These are phyloP conservation scores for Mortierella sp. DNA, from an alignment of 371 early-diverging fungal species.

Conservation along the genomic window DNA sequence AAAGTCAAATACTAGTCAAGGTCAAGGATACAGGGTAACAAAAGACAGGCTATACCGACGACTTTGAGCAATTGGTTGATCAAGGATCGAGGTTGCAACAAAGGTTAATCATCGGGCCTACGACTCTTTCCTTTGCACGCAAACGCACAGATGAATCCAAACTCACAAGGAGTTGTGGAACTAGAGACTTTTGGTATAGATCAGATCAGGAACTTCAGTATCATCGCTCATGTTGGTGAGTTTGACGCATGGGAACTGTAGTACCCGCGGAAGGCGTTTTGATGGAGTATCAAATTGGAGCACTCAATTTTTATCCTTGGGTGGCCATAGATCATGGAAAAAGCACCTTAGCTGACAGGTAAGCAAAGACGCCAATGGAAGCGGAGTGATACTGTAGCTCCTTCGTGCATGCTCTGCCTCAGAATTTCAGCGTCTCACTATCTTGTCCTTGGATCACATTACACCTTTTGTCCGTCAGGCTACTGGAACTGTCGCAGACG, in stretches of 20 bases:
- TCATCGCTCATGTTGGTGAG: slow-evolving; percentile 95
- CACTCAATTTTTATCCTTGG: not conserved
- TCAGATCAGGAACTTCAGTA: slow-evolving; percentile 93
- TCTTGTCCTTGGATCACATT: slow-evolving; percentile 15
- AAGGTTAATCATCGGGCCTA: not conserved
- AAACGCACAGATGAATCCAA: slow-evolving; percentile 34
- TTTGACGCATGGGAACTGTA: not conserved
- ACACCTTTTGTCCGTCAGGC: slow-evolving; percentile 49
- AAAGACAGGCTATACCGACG: not conserved
- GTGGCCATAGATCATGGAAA: slow-evolving; percentile 86
- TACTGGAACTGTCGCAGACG: slow-evolving; percentile 85
- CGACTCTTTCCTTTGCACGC: not conserved
- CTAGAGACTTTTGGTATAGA: slow-evolving; percentile 76
- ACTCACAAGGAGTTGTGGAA: slow-evolving; percentile 53
- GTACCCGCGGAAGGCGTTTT: no score
- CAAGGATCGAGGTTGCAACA: not conserved
- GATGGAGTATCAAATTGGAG: not conserved
- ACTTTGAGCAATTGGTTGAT: no score
- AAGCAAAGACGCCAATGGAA: no score
- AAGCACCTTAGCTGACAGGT: slow-evolving; percentile 93
- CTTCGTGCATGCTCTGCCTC: no score
- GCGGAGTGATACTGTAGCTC: no score
- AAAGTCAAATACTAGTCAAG: no score
- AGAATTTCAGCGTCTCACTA: not conserved
- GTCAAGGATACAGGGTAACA: slow-evolving; percentile 35